These are phyloP conservation scores for Puccinia hordei DNA, from an alignment of 1,284 basidiomycete species.

Conservation along the genomic window DNA sequence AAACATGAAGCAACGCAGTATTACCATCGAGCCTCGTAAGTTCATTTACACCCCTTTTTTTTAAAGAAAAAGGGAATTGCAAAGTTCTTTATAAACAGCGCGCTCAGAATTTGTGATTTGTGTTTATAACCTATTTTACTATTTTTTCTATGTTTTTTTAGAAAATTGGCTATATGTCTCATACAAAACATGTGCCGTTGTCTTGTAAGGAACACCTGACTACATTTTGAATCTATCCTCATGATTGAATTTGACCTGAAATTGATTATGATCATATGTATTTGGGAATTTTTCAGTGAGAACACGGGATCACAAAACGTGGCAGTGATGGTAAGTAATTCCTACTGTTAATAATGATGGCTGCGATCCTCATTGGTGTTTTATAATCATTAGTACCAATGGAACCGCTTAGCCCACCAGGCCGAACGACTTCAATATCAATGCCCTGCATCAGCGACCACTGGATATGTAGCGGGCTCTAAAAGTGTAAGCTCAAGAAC, in stretches of 20 bases:
- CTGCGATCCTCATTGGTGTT: not conserved
- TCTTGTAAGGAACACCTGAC: not conserved
- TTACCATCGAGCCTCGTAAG: conserved; percentile 24
- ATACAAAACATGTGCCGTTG: conserved; percentile 1
- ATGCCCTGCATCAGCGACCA: not conserved
- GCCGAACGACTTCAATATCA: conserved; percentile 21
- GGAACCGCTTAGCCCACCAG: conserved; percentile 21
- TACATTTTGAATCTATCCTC: not conserved
- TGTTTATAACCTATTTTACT: not conserved
- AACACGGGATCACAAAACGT: conserved; percentile 3
- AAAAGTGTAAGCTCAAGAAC: not conserved
- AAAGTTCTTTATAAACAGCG: too few relatives aligned
- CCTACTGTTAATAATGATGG: not conserved
- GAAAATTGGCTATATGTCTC: conserved; percentile 11
- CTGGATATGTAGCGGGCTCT: not conserved
- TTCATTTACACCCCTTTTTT: not conserved
- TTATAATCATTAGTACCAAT: conserved; percentile 19
- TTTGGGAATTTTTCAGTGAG: not conserved
- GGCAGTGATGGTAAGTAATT: conserved; percentile 20
- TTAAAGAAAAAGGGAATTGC: not conserved
- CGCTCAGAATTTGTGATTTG: too few relatives aligned
- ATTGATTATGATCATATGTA: not conserved
- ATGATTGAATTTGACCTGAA: not conserved
- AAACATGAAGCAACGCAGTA: not conserved
- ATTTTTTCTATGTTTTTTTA: conserved; percentile 1